Conservation (phyloP, 2,329 filamentous ascomycete species). For the Parasarocladium wereldwijsianum region DNA sequence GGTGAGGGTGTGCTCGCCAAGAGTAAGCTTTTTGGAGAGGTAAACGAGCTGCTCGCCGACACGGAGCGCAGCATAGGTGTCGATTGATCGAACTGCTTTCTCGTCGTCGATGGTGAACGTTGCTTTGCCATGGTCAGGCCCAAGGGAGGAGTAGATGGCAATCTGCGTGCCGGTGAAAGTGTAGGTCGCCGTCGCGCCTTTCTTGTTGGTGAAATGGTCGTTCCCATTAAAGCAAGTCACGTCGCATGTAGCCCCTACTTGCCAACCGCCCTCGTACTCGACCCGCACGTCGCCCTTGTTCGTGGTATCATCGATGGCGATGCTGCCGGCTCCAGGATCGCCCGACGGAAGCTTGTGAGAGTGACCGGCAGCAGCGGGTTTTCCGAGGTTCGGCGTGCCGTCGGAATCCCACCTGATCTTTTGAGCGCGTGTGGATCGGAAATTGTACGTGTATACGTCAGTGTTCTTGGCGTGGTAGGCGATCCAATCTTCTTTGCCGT, state of each 20-base stretch:
- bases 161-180: slow-evolving; percentile 2
- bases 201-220: not conserved
- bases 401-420: slow-evolving; percentile 1
- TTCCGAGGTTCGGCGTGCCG: slow-evolving; percentile 1
- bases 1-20: not conserved
- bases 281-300: too few relatives aligned
- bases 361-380: not conserved
- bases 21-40: not conserved
- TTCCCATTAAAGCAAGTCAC: not conserved
- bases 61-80: not conserved
- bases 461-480: slow-evolving; percentile 4
- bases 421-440: slow-evolving; percentile 4
- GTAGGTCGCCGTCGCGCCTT: slow-evolving; percentile 1
- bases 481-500: slow-evolving; percentile 3
- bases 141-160: slow-evolving; percentile 1
- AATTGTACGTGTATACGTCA: not conserved
- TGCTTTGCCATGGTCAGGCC: slow-evolving; percentile 1
- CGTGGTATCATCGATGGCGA: not conserved
- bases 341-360: not conserved
- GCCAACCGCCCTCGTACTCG: not conserved
- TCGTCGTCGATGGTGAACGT: slow-evolving; percentile 1
- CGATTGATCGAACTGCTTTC: not conserved
- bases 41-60: not conserved
- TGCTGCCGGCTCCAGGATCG: not conserved
- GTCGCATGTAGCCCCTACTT: not conserved